Percentiles rank a stretch among this genome's conserved stretches.
These are phyloP conservation scores for Pestalotiopsis sp. DNA, from an alignment of 2,329 filamentous ascomycete species.

Conservation along the genomic window DNA sequence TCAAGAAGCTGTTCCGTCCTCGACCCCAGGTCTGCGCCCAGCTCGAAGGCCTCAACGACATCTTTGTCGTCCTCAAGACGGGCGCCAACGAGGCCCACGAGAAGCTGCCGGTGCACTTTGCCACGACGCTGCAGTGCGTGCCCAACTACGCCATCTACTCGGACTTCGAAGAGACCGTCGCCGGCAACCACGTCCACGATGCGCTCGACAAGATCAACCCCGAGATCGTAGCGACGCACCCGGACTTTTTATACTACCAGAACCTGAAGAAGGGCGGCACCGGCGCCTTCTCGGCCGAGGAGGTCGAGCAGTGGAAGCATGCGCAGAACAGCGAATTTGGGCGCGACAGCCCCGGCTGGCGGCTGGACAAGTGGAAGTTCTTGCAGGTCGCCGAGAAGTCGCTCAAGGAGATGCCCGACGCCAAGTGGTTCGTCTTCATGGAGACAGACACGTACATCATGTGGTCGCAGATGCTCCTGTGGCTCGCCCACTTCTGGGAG, in stretches of 20 bases:
- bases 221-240: constrained; percentile 39
- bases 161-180: constrained; percentile 56
- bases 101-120: constrained; percentile 57
- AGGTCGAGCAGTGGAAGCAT: constrained; percentile 30
- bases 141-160: constrained; percentile 61
- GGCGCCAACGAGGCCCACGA: constrained; percentile 59
- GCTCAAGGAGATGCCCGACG: constrained; percentile 40
- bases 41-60: constrained; percentile 47
- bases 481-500: constrained; percentile 53
- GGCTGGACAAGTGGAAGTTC: constrained; percentile 62
- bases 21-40: not conserved
- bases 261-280: constrained; percentile 45
- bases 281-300: constrained; percentile 39
- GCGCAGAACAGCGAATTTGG: constrained; percentile 33
- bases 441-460: constrained; percentile 62
- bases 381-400: constrained; percentile 57
- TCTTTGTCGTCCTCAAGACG: constrained; percentile 62
- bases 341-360: constrained; percentile 50
- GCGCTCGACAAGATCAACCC: constrained; percentile 47
- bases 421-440: constrained; percentile 63
- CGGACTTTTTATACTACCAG: constrained; percentile 56
- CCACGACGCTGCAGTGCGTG: constrained; percentile 57
- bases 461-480: constrained; percentile 55
- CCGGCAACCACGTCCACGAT: constrained; percentile 52
- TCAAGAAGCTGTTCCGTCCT: not conserved